Conservation (phyloP, 139 green algal species). For the Micromonas pusilla region DNA sequence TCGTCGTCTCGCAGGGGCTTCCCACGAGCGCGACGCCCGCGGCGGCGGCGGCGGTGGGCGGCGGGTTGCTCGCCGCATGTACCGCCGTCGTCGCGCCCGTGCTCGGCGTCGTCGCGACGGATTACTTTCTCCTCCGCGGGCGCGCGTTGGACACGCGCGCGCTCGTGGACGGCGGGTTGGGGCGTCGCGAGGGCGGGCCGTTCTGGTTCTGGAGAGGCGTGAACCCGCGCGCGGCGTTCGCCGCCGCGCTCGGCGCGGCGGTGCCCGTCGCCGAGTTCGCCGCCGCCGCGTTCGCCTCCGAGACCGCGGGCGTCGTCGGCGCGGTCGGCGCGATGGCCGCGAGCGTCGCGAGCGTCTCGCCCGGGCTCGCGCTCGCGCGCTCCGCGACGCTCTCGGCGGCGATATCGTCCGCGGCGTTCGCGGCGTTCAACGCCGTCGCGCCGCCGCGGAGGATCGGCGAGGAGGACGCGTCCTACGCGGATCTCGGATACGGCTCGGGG, state of each 20-base stretch:
- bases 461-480: too few relatives aligned
- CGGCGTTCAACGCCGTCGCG: not conserved
- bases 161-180: not conserved
- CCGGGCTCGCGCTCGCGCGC: not conserved
- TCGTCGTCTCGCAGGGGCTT: not conserved
- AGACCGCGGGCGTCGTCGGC: too few relatives aligned
- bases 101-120: not conserved
- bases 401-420: not conserved
- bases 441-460: too few relatives aligned
- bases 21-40: not conserved
- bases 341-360: not conserved
- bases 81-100: not conserved
- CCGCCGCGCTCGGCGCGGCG: not conserved
- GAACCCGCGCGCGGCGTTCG: not conserved
- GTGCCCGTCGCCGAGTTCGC: not conserved
- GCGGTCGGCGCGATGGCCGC: not conserved
- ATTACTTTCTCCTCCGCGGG: not conserved
- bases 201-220: not conserved
- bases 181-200: too few relatives aligned
- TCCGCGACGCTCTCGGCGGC: not conserved
- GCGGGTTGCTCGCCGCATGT: not conserved
- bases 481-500: too few relatives aligned
- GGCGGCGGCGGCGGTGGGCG: not conserved
- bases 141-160: not conserved
- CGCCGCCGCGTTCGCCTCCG: not conserved